phyloP scores from a whole-genome alignment of 371 early-diverging fungal species.

The Syncephalastrum sp. region DNA sequence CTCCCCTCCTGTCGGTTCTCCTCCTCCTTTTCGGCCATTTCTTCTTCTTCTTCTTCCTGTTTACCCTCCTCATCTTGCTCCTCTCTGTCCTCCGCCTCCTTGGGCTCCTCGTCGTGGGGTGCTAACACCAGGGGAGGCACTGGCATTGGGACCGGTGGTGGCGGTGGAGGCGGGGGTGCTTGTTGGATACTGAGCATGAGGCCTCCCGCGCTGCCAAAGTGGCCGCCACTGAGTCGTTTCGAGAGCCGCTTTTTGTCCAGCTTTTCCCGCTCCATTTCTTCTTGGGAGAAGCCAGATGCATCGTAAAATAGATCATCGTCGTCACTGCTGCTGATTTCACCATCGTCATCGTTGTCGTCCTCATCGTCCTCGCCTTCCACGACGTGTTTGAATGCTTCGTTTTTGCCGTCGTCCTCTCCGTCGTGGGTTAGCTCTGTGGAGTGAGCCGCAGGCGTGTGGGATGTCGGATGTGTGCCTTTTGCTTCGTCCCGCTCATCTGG shows the following conservation, averaged over 20 bases:
- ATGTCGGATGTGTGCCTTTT: too few relatives aligned
- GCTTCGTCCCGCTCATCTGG: too few relatives aligned
- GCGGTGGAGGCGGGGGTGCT: conserved; percentile 13
- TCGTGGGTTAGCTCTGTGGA: conserved; percentile 4
- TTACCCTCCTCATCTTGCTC: neutral
- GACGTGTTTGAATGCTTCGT: conserved; percentile 4
- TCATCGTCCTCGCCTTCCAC: neutral
- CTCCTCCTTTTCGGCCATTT: too few relatives aligned
- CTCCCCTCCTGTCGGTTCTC: too few relatives aligned
- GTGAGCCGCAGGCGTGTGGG: too few relatives aligned
- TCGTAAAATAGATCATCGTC: conserved; percentile 41
- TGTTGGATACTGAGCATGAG: conserved; percentile 34
- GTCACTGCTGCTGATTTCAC: conserved; percentile 21
- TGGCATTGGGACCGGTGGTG: conserved; percentile 5
- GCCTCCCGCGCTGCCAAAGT: conserved; percentile 51
- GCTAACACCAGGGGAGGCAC: conserved; percentile 1
- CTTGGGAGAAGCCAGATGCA: conserved; percentile 31
- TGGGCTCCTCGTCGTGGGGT: conserved; percentile 1
- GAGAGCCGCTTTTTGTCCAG: conserved; percentile 12
- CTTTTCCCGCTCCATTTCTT: conserved; percentile 38
- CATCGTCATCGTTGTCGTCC: conserved; percentile 19
- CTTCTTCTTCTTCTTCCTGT: too few relatives aligned
- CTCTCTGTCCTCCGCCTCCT: neutral
- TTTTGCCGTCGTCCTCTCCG: conserved; percentile 12
- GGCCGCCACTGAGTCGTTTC: conserved; percentile 36